These are phyloP conservation scores for Epichloe baconii DNA, from an alignment of 2,329 filamentous ascomycete species.

Conservation along the genomic window DNA sequence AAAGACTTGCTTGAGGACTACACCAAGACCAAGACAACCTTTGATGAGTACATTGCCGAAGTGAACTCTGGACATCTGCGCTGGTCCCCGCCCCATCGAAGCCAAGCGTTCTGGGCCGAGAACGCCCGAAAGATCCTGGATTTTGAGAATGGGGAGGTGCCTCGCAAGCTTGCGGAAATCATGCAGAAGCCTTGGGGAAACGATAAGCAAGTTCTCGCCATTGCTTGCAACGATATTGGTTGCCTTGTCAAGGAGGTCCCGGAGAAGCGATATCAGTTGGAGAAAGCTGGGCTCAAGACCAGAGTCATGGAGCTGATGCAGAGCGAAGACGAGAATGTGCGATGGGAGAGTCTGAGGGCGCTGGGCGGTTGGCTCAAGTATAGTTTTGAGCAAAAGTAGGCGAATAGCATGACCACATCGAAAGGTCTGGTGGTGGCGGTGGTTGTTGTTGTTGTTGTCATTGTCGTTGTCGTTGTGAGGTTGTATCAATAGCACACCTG, in stretches of 20 bases:
- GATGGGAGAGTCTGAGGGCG: constrained; percentile 85
- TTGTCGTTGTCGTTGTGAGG: background rate
- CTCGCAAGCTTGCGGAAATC: constrained; percentile 74
- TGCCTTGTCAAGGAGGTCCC: constrained; percentile 79
- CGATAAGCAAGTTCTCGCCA: constrained; percentile 78
- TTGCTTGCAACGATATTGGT: constrained; percentile 89
- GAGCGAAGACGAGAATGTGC: constrained; percentile 73
- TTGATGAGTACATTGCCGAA: constrained; percentile 84
- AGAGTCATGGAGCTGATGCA: constrained; percentile 90
- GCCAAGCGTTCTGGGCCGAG: constrained; percentile 78
- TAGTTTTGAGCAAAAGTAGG: constrained; percentile 37
- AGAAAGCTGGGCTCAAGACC: constrained; percentile 73
- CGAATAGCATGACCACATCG: background rate
- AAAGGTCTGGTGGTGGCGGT: too few relatives aligned
- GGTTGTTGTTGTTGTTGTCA: too few relatives aligned
- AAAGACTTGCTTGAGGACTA: constrained; percentile 54
- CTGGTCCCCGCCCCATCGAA: constrained; percentile 87
- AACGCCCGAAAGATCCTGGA: constrained; percentile 82
- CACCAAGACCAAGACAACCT: constrained; percentile 58
- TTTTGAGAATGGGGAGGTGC: constrained; percentile 64
- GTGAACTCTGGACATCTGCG: constrained; percentile 75
- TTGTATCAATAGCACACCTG: background rate
- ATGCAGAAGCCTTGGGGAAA: constrained; percentile 61
- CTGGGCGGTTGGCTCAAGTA: constrained; percentile 56
- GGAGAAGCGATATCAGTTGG: constrained; percentile 65